phyloP scores from a whole-genome alignment of 1,139 yeast species.

The Suhomyces guaymorum region DNA sequence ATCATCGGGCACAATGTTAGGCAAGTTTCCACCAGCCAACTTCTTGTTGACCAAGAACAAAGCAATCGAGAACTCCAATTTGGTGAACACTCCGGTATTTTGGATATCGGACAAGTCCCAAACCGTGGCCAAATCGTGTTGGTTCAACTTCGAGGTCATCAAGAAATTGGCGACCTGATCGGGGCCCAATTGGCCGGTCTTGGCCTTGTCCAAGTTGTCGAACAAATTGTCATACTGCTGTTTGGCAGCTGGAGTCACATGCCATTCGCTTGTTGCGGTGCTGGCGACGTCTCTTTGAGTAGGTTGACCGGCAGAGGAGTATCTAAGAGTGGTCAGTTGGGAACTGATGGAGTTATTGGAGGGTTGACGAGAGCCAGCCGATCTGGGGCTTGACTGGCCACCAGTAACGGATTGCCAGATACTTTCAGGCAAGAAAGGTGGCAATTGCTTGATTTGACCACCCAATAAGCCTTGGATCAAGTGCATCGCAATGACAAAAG shows the following conservation, averaged over 20 bases:
- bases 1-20: slow-evolving; percentile 63
- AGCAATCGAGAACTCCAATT: slow-evolving; percentile 86
- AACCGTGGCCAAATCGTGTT: slow-evolving; percentile 80
- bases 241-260: slow-evolving; percentile 64
- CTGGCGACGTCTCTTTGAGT: slow-evolving; percentile 17
- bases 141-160: slow-evolving; percentile 82
- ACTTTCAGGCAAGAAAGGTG: slow-evolving; percentile 65
- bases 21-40: slow-evolving; percentile 74
- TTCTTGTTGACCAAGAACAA: slow-evolving; percentile 88
- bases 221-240: slow-evolving; percentile 80
- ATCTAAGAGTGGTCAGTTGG: slow-evolving; percentile 46
- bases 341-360: slow-evolving; percentile 54
- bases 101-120: slow-evolving; percentile 96
- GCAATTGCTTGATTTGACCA: slow-evolving; percentile 67
- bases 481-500: slow-evolving; percentile 93
- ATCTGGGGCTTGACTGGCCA: slow-evolving; percentile 6
- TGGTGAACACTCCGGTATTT: slow-evolving; percentile 80
- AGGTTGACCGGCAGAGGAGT: slow-evolving; percentile 20
- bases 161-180: slow-evolving; percentile 86
- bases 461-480: slow-evolving; percentile 79
- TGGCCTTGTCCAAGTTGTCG: slow-evolving; percentile 68
- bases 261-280: slow-evolving; percentile 54
- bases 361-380: slow-evolving; percentile 32
- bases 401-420: slow-evolving; percentile 57
- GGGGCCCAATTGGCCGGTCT: slow-evolving; percentile 66